Base-by-base conservation (phyloP, 768 basidiomycete species). In the Leucosporidium scottii region DNA sequence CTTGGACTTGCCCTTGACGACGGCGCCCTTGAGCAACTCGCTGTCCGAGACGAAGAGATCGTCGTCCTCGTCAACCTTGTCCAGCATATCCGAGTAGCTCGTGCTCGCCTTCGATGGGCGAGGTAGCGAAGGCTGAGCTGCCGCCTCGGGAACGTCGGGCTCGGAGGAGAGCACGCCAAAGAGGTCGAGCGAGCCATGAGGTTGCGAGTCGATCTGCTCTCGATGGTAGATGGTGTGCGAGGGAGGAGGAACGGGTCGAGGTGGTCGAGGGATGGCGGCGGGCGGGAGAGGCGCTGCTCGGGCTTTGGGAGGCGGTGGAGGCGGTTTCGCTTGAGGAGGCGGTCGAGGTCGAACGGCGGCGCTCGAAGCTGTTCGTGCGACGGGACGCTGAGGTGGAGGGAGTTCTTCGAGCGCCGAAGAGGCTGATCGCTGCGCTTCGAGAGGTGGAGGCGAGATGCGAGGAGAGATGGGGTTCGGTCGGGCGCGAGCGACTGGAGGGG, bases 1-100 rank as follows among this genome's bases (percentile, higher is more conserved):
- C 13, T 28, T 54, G 5, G 53, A 30, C 25, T 28, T 54, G 27
- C 56, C 56, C 56, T 57, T 57, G 56, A 57, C 56, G n/a, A 61
- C 44, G 0, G 70, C 70, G 5, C 66, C 70, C 27, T 31, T 34
- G 4, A 71, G 56, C 0, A 71, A 31, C 30, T 67, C 70, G 59
- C 66, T 67, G 30, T 71, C 70, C 23, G 63, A 65, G 27, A 67
- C 25, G 55, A 39, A 25, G 36, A 67, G 34, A 15, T 53, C 65
- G 28, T 48, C 17, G 39, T 62, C 66, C 39, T 44, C 61, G 44
- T 62, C 66, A 9, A 36, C 39, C 21, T 9, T n/a, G 49, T 64
- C 62, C 36, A 57, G 39, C 39, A 44, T 44, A 15, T 44, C 39
- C 44, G 20, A 48, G n/a, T 59, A 58, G 61, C 34, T 62, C 23